phyloP scores from a whole-genome alignment of 257 asterid species.

The Solanum ossicruentum region DNA sequence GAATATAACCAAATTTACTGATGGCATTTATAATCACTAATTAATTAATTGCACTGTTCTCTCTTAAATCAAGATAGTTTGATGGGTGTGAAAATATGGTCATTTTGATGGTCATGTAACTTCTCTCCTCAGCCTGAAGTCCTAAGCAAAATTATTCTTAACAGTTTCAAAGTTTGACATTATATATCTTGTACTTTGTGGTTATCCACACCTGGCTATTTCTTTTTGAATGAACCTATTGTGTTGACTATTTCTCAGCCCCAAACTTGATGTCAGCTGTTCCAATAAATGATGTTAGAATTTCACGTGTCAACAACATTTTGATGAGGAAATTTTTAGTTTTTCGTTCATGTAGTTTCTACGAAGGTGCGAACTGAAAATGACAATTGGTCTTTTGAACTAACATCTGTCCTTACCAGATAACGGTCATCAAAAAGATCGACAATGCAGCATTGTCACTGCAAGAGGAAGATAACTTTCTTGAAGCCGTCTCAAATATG shows the following conservation, averaged over 20 bases:
- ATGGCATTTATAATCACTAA: no score
- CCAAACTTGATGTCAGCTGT: not conserved
- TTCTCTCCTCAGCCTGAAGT: not conserved
- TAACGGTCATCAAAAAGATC: slow-evolving; percentile 75
- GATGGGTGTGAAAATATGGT: not conserved
- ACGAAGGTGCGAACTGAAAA: not conserved
- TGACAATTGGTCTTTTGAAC: not conserved
- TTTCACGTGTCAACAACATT: not conserved
- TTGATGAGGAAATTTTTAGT: not conserved
- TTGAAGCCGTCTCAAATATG: slow-evolving; percentile 87
- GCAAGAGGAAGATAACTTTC: slow-evolving; percentile 88
- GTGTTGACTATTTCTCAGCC: not conserved
- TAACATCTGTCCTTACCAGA: slow-evolving; percentile 22
- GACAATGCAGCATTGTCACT: slow-evolving; percentile 81
- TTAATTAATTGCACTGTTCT: no score
- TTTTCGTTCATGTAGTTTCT: not conserved
- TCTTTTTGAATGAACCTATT: not conserved
- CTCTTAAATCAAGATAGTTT: not conserved
- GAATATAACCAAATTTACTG: no score
- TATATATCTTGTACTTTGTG: not conserved
- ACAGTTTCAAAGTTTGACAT: not conserved
- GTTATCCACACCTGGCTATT: not conserved
- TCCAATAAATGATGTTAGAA: not conserved
- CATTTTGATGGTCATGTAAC: not conserved
- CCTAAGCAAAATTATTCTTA: not conserved